A percentile compares a stretch with the other conserved stretches of the same genome.
phyloP scores from a whole-genome alignment of 164 flowering plant species.

The Nymphaea colorata region DNA sequence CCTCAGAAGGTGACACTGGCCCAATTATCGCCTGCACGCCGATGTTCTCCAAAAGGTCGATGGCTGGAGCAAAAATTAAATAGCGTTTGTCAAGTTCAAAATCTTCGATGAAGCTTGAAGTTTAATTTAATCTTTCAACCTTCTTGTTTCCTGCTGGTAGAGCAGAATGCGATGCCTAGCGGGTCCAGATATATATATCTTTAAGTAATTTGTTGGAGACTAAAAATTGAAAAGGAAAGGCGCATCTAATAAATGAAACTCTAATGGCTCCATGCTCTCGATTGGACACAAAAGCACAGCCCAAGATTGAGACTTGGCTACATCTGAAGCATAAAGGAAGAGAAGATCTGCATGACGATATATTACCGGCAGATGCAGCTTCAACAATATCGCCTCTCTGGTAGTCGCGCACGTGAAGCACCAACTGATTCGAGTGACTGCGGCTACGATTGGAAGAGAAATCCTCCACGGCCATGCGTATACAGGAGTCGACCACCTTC shows the following conservation, averaged over 20 bases:
- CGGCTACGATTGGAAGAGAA: conserved; percentile 6
- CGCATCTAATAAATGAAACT: too few relatives aligned
- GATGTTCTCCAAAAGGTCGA: conserved; percentile 11
- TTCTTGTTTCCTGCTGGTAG: neutral
- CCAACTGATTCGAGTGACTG: conserved; percentile 4
- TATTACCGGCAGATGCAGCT: conserved; percentile 8
- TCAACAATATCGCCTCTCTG: conserved; percentile 3
- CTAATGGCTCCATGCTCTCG: neutral
- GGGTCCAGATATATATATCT: neutral
- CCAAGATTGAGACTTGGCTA: neutral
- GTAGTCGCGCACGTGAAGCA: conserved; percentile 7
- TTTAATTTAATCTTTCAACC: neutral
- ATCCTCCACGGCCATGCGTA: conserved; percentile 10
- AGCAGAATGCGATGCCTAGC: neutral
- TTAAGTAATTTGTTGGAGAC: too few relatives aligned
- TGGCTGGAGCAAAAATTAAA: conserved; percentile 3
- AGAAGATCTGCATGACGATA: neutral
- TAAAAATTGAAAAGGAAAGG: too few relatives aligned
- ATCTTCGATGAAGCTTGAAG: neutral
- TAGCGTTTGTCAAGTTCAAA: neutral
- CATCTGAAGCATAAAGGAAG: too few relatives aligned
- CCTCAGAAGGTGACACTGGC: conserved; percentile 8
- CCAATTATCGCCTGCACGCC: conserved; percentile 13
- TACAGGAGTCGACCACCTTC: conserved; percentile 5
- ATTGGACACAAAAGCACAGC: neutral